Base-by-base conservation (phyloP, 352 stramenopile genomes). In the Peronosclerospora sorghi region DNA sequence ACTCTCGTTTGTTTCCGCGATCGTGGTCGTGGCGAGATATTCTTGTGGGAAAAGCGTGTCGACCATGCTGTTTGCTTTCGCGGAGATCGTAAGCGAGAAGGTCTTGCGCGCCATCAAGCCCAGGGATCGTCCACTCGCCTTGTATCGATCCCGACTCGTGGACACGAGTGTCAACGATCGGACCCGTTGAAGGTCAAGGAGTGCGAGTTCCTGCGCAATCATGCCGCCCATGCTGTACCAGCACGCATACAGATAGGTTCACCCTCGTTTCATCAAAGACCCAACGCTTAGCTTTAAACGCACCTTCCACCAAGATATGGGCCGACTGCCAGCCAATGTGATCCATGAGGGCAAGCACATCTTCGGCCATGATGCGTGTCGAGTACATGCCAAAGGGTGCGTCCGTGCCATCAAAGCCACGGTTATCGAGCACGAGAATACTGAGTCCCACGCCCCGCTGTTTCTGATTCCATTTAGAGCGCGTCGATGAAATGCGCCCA, bases 381-480 rank as follows among this genome's bases (percentile, higher is more conserved):
- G 59, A 75, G 54, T 80, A 79, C 32, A 57, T 54, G 27, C 62
- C 61, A 36, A 60, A 77, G 2, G 54, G 52, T 10, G 54, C 51
- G 38, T 68, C 56, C 7, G 63, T 78, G 14, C 59, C 58, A 77
- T 1, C 51, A 50, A 83, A 54, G 82, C 73, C 36, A 81, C 73
- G 65, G 35, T 85, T 85, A 54, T 85, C 73, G 34, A 81, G 40
- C 1, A 67, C 68, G 0, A 74, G 36, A 37, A 83, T 65, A 35
- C 49, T 71, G 10, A 80, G 56, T n/a, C 59, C 60, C 13, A 45
- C 39, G 8, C 48, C 47, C 15, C 48, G 47, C 27, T 64, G 54
- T 44, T 41, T 13, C 41, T 23, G 75, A 45, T 48, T 56, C 41
- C 61, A 82, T 34, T 71, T 62, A 45, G 5, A 84, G 23, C 29